Conservation (phyloP, 352 stramenopile genomes). For the Phytophthora pseudosyringae region DNA sequence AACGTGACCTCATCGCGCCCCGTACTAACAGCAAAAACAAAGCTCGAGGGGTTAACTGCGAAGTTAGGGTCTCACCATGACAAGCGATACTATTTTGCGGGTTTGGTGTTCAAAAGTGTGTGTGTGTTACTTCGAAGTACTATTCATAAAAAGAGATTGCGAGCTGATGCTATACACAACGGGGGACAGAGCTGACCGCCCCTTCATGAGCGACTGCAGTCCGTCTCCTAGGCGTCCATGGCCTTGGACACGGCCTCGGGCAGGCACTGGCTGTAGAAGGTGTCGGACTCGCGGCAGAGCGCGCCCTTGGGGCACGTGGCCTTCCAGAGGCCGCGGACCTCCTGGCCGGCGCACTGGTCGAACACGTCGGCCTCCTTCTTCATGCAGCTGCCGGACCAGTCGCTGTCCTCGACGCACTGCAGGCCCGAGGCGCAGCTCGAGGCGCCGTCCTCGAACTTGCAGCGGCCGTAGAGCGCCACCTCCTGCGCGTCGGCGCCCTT, state of each 20-base stretch:
- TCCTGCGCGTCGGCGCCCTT: conserved; percentile 21
- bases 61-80: too few species aligned
- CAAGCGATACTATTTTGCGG: too few species aligned
- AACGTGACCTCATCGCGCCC: background rate
- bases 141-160: conserved; percentile 14
- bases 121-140: background rate
- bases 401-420: conserved; percentile 38
- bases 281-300: conserved; percentile 31
- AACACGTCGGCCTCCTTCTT: conserved; percentile 36
- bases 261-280: conserved; percentile 42
- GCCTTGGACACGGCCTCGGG: conserved; percentile 25
- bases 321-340: conserved; percentile 34
- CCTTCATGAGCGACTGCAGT: background rate
- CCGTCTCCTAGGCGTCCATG: conserved; percentile 27
- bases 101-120: background rate
- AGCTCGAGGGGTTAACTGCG: too few species aligned
- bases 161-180: conserved; percentile 7
- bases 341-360: conserved; percentile 37
- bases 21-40: conserved; percentile 4
- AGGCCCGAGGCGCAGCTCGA: conserved; percentile 27
- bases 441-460: conserved; percentile 32
- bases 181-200: background rate
- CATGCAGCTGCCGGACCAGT: conserved; percentile 36
- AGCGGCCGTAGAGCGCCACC: conserved; percentile 31
- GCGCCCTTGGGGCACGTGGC: conserved; percentile 35